Percentiles rank a stretch among this genome's conserved stretches.
Conservation (phyloP, 2,329 filamentous ascomycete genomes). For the Sclerotinia trifoliorum region DNA sequence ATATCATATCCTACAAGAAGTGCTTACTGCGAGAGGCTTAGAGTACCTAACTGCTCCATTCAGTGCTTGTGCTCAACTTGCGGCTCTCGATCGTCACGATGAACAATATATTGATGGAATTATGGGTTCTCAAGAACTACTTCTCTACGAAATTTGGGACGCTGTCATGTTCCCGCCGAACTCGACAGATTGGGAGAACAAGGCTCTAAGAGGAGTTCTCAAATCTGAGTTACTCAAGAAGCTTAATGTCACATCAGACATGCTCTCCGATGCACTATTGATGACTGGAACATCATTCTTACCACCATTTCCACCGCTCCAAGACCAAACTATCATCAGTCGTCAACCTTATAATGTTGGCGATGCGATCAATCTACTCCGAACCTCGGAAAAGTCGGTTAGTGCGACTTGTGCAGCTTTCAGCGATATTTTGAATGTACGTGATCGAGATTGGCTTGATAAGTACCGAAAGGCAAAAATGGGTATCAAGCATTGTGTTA, state of each 20-base stretch:
- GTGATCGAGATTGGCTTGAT: slow-evolving; percentile 74
- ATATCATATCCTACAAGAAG: slow-evolving; percentile 72
- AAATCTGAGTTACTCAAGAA: slow-evolving; percentile 70
- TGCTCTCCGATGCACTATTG: slow-evolving; percentile 80
- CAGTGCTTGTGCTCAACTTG: slow-evolving; percentile 83
- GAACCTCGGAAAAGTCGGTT: slow-evolving; percentile 67
- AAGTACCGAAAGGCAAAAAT: slow-evolving; percentile 84
- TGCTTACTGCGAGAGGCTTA: slow-evolving; percentile 66
- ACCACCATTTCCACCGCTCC: slow-evolving; percentile 73
- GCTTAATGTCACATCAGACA: slow-evolving; percentile 63
- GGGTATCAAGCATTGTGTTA: slow-evolving; percentile 83
- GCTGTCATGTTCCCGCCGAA: slow-evolving; percentile 67
- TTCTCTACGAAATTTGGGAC: slow-evolving; percentile 82
- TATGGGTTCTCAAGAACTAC: slow-evolving; percentile 79
- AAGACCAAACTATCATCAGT: slow-evolving; percentile 54
- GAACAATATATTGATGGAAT: slow-evolving; percentile 70
- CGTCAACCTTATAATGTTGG: slow-evolving; percentile 58
- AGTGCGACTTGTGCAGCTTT: slow-evolving; percentile 73
- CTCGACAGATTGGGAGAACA: slow-evolving; percentile 63
- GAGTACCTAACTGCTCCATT: slow-evolving; percentile 83
- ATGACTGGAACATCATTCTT: slow-evolving; percentile 82
- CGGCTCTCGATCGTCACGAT: slow-evolving; percentile 70
- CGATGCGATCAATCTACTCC: slow-evolving; percentile 76
- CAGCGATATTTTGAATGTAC: slow-evolving; percentile 71
- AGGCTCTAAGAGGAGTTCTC: slow-evolving; percentile 59